These are phyloP conservation scores for Halenospora varia DNA, from an alignment of 495 filamentous ascomycete genomes.

Conservation along the genomic window DNA sequence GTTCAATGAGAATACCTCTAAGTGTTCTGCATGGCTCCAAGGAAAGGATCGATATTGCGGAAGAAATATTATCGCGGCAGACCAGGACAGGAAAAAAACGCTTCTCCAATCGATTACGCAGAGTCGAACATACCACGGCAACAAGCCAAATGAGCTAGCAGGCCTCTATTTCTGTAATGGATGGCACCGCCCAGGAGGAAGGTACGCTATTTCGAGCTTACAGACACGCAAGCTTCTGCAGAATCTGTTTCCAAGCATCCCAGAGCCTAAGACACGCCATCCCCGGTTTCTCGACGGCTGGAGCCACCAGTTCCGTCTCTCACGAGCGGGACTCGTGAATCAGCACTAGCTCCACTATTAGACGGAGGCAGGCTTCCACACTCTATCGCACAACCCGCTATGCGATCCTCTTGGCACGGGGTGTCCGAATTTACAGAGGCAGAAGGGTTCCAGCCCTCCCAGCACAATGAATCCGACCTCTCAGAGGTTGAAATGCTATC, in stretches of 20 bases:
- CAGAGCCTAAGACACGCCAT: not conserved
- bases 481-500: not conserved
- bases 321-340: not conserved
- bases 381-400: not conserved
- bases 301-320: not conserved
- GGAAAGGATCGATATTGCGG: not conserved
- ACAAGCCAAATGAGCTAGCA: not conserved
- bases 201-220: not conserved
- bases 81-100: not conserved
- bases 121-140: not conserved
- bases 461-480: not conserved
- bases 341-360: not conserved
- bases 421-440: not conserved
- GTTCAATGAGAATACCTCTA: not conserved
- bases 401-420: not conserved
- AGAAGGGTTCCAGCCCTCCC: not conserved
- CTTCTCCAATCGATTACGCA: not conserved
- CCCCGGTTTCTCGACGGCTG: not conserved
- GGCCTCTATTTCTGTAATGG: slow-evolving; percentile 2
- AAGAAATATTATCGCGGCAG: not conserved
- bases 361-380: not conserved
- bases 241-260: too few relatives aligned
- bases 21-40: not conserved
- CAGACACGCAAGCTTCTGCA: slow-evolving; percentile 1
- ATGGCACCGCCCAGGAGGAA: slow-evolving; percentile 1